phyloP scores from a whole-genome alignment of 2,329 filamentous ascomycete species.

The Xylariaceae sp. region DNA sequence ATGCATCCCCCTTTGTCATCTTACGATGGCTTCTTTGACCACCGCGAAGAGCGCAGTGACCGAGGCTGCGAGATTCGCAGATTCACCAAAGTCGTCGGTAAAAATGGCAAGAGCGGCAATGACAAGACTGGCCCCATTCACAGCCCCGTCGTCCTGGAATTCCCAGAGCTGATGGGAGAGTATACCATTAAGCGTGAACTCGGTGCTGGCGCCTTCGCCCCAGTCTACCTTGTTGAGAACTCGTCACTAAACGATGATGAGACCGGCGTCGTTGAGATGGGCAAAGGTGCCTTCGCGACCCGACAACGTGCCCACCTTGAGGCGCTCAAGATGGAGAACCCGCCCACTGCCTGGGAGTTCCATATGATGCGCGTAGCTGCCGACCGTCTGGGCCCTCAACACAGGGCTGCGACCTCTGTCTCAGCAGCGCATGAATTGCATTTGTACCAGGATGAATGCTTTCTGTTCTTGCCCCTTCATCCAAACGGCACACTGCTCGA shows the following conservation, averaged over 20 bases:
- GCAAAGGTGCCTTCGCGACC: conserved; percentile 57
- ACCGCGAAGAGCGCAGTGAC: conserved; percentile 59
- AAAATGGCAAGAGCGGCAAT: conserved; percentile 51
- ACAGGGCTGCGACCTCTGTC: conserved; percentile 72
- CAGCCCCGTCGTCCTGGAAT: conserved; percentile 61
- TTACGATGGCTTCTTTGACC: conserved; percentile 78
- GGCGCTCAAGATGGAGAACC: conserved; percentile 91
- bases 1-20: conserved; percentile 68
- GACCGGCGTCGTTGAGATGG: conserved; percentile 48
- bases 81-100: conserved; percentile 65
- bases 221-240: conserved; percentile 87
- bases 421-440: conserved; percentile 87
- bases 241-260: conserved; percentile 48
- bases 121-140: conserved; percentile 60
- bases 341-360: conserved; percentile 90
- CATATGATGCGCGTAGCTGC: conserved; percentile 87
- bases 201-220: conserved; percentile 89
- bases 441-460: conserved; percentile 84
- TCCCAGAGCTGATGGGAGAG: conserved; percentile 59
- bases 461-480: conserved; percentile 81
- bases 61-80: conserved; percentile 74
- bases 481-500: conserved; percentile 92
- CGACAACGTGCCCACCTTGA: conserved; percentile 61
- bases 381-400: conserved; percentile 64
- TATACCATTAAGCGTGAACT: conserved; percentile 84